Evolutionary conservation across 495 filamentous ascomycete species (phyloP), one percentile per base, ranked within the genome.

Genomic region (Lasiosphaeria miniovina): DNA sequence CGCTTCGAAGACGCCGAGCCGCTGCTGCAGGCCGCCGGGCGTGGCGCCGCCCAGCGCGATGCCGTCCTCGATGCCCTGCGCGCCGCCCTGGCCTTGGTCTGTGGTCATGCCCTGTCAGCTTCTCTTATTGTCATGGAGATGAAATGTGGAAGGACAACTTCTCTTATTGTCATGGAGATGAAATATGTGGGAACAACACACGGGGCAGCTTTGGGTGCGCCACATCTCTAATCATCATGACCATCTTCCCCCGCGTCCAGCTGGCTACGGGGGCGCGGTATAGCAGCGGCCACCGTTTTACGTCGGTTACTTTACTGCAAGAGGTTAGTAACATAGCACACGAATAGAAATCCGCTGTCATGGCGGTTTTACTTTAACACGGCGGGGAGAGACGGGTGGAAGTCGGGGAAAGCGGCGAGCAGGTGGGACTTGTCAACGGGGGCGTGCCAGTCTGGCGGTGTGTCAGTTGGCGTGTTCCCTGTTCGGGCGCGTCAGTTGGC

Each of bases 1-100:
- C 15, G 75, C 64, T 55, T 87, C 75, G 57, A 84, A 89, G 1
- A 86, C 49, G 49, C 69, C 67, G 5, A 87, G 60, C 3, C 83
- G 72, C 0, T 65, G 54, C 0, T 63, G 55, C 11, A 87, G 68
- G 0, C 34, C 8, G 36, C 81, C 72, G 2, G 63, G 61, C 0
- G 49, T 55, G 0, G 72, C 63, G 9, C 64, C 68, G 52, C 38
- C 49, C 6, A 77, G 61, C 9, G 72, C 54, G 7, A 73, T 67
- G 1, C 65, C 77, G 55, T 82, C 79, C 62, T 81, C 80, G 32
- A 81, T 74, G 2, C 72, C 69, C 55, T 81, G 79, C 1, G 74
- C 75, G 34, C 69, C 80, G 3, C 76, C 78, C 57, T 82, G 80
- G 24, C 73, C 79, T 62, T 79, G 77, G 50, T 79, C 60, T 62